A percentile compares a stretch with the other conserved stretches of the same genome.
Evolutionary conservation across 2,329 filamentous ascomycete genomes (phyloP).

Genomic region (Epichloe sibirici): DNA sequence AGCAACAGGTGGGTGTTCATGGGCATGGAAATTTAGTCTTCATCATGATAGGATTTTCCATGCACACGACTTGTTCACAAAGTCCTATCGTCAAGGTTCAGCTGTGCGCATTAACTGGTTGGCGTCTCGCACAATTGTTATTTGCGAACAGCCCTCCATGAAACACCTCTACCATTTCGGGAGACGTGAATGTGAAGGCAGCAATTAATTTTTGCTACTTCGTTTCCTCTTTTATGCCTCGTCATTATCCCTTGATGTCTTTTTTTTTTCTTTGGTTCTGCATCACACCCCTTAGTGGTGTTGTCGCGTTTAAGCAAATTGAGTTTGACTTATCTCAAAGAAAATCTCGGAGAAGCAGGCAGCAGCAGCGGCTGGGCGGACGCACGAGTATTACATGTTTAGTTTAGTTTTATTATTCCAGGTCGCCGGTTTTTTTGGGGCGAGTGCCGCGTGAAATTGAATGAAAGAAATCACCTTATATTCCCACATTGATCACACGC

Average conservation of each 20-base stretch:
- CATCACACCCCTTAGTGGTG: not conserved
- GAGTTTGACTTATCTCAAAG: not conserved
- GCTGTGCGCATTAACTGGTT: not conserved
- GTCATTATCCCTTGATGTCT: not conserved
- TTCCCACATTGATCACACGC: not conserved
- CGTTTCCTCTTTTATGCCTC: not conserved
- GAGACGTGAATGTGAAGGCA: not conserved
- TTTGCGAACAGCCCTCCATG: not conserved
- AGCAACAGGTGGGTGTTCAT: constrained; percentile 78
- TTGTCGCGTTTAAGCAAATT: not conserved
- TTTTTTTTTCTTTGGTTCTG: not conserved
- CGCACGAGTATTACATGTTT: not conserved
- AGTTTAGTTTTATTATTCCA: not conserved
- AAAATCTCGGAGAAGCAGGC: not conserved
- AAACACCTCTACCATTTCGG: not conserved
- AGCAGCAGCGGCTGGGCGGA: not conserved
- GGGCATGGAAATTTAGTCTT: constrained; percentile 65
- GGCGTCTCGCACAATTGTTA: not conserved
- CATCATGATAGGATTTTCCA: not conserved
- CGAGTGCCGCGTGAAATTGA: not conserved
- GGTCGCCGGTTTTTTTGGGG: not conserved
- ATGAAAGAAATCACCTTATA: not conserved
- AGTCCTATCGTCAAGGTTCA: not conserved
- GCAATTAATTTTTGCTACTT: not conserved
- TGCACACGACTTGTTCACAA: not conserved